These are phyloP conservation scores for Blastomyces silverae DNA, from an alignment of 2,329 filamentous ascomycete genomes.

Conservation along the genomic window DNA sequence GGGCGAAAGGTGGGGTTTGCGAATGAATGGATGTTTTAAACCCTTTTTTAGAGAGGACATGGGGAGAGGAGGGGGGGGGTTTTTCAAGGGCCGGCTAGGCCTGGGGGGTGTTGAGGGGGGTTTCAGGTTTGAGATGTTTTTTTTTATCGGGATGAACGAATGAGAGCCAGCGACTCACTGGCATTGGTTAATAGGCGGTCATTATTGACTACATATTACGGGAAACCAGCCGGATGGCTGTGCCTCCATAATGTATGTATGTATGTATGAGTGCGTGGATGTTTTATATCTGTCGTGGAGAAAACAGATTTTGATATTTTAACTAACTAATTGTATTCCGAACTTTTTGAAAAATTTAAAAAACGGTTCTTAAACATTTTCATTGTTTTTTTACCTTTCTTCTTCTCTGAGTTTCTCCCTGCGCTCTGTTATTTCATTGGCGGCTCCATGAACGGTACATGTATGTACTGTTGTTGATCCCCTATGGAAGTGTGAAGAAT, in stretches of 20 bases:
- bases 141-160: neutral
- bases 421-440: neutral
- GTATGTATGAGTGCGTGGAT: neutral
- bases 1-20: neutral
- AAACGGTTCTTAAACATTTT: neutral
- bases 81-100: neutral
- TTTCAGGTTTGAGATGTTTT: neutral
- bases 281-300: neutral
- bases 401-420: neutral
- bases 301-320: neutral
- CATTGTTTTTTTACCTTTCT: neutral
- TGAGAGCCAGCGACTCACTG: neutral
- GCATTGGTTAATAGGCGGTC: neutral
- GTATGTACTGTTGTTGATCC: neutral
- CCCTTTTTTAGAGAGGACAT: neutral
- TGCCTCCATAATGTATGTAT: neutral
- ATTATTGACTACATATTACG: neutral
- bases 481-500: neutral
- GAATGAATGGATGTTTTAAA: neutral
- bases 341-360: neutral
- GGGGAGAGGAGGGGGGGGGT: neutral
- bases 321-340: neutral
- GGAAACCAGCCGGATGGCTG: neutral
- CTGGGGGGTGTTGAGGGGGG: neutral
- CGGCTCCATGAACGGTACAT: neutral